A percentile compares a stretch with the other conserved stretches of the same genome.
Conservation (phyloP, 164 flowering plant species). For the Berberis thunbergii region DNA sequence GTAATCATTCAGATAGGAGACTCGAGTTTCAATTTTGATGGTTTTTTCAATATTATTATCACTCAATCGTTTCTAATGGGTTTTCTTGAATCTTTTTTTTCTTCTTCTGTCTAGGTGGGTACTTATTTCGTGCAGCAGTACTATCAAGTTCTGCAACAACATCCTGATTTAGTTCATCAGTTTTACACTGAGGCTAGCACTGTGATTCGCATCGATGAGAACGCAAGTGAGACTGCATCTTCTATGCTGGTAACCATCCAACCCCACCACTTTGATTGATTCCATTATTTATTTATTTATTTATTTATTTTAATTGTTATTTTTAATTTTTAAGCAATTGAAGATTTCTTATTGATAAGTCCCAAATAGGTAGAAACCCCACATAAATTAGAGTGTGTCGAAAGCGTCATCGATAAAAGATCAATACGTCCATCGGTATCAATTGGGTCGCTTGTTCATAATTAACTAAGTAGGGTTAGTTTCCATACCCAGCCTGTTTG, state of each 20-base stretch:
- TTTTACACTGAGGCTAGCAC: conserved; percentile 81
- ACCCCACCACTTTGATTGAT: neutral
- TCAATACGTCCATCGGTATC: too few relatives aligned
- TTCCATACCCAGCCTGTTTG: too few relatives aligned
- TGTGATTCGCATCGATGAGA: conserved; percentile 74
- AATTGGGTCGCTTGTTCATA: too few relatives aligned
- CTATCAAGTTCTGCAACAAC: conserved; percentile 62
- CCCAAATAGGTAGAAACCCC: too few relatives aligned
- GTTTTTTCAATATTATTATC: too few relatives aligned
- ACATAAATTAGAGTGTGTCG: too few relatives aligned
- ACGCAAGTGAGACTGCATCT: conserved; percentile 37
- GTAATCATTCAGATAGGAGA: neutral
- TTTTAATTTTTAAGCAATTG: neutral
- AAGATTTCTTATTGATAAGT: neutral
- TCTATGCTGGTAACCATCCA: conserved; percentile 46
- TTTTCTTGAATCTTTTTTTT: neutral
- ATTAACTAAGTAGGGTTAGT: too few relatives aligned
- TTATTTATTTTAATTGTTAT: too few relatives aligned
- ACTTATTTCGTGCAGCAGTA: conserved; percentile 80
- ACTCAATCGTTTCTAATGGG: too few relatives aligned
- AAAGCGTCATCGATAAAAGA: too few relatives aligned
- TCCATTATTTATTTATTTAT: neutral
- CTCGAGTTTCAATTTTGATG: neutral
- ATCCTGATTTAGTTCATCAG: conserved; percentile 70
- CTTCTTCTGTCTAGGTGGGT: conserved; percentile 46